phyloP scores from a whole-genome alignment of 2,329 filamentous ascomycete species.

The Colletotrichum echinochloae region DNA sequence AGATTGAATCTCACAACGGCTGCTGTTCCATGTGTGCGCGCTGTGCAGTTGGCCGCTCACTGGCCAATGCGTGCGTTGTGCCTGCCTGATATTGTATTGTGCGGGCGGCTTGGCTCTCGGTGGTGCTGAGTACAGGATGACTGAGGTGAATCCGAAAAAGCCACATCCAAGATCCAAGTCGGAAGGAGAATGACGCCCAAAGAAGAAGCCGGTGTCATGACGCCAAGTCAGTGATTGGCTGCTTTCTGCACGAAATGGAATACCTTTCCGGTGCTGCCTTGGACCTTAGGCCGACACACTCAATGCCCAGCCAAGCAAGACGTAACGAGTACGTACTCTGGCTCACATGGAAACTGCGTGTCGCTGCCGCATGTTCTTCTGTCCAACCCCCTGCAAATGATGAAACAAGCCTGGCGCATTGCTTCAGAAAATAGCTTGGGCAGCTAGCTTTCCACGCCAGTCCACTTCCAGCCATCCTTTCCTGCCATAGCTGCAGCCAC shows the following conservation, averaged over 20 bases:
- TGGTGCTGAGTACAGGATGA: slow-evolving; percentile 8
- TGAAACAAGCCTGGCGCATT: slow-evolving; percentile 65
- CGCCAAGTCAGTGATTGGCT: slow-evolving; percentile 27
- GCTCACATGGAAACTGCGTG: slow-evolving; percentile 28
- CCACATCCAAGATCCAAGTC: slow-evolving; percentile 5
- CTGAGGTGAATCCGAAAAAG: slow-evolving; percentile 1
- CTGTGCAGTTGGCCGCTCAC: neutral
- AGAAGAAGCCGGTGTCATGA: slow-evolving; percentile 7
- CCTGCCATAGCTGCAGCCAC: slow-evolving; percentile 39
- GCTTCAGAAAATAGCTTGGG: slow-evolving; percentile 59
- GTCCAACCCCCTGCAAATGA: slow-evolving; percentile 48
- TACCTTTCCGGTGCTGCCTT: neutral
- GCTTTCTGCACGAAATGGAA: slow-evolving; percentile 3
- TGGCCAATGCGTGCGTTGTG: neutral
- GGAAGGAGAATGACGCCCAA: neutral
- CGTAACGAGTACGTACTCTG: slow-evolving; percentile 20
- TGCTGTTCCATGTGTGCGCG: neutral
- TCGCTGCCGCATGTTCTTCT: slow-evolving; percentile 32
- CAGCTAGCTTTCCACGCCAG: slow-evolving; percentile 52
- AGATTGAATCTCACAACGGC: neutral
- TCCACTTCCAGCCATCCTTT: slow-evolving; percentile 28
- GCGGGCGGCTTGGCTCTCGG: neutral
- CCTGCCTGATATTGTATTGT: neutral
- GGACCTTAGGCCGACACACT: neutral
- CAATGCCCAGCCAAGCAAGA: too few relatives aligned